A percentile compares a stretch with the other conserved stretches of the same genome.
These are phyloP conservation scores for Cyclotella atomus DNA, from an alignment of 108 stramenopile species.

Conservation along the genomic window DNA sequence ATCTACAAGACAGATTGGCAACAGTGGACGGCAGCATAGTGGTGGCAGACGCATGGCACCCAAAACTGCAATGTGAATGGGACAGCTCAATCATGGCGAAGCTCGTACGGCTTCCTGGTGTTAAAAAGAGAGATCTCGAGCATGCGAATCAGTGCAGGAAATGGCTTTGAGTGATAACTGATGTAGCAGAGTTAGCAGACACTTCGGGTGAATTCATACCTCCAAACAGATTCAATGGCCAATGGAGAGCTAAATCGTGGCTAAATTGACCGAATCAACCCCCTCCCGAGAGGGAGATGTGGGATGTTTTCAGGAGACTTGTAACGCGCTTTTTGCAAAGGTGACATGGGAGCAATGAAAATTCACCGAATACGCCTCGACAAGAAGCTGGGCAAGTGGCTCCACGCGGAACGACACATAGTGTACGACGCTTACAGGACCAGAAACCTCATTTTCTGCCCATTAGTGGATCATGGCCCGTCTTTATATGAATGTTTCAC, in stretches of 20 bases:
- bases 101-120: neutral
- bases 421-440: neutral
- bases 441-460: neutral
- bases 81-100: constrained; percentile 1
- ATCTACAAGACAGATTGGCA: neutral
- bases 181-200: neutral
- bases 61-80: neutral
- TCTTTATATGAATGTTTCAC: neutral
- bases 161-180: neutral
- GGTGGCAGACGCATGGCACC: neutral
- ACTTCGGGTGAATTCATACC: neutral
- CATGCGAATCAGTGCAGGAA: constrained; percentile 2
- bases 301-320: neutral
- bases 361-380: neutral
- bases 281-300: neutral
- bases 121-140: neutral
- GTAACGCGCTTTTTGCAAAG: neutral
- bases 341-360: too few relatives aligned
- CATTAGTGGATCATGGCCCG: neutral
- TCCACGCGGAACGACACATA: neutral
- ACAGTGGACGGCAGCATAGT: neutral
- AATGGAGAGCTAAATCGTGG: neutral
- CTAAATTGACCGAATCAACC: constrained; percentile 5
- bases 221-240: neutral
- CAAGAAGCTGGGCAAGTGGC: neutral